A percentile compares a stretch with the other conserved stretches of the same genome.
Conservation (phyloP, 805 yeast genomes). For the Pichia exigua region DNA sequence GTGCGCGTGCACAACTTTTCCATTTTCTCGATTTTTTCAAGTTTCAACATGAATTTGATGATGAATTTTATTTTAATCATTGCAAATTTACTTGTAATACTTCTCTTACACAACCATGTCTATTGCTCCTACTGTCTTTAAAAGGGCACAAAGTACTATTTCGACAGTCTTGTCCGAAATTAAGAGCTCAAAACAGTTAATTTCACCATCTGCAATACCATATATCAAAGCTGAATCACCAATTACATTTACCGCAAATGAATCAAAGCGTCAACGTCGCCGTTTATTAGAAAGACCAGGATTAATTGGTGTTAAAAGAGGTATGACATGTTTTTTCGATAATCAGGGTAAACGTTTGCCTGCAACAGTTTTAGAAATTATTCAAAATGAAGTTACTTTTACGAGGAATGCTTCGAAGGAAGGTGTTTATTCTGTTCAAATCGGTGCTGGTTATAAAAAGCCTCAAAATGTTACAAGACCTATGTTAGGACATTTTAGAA, state of each 20-base stretch:
- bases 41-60: background rate
- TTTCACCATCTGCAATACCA: slow-evolving; percentile 47
- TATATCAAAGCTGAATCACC: slow-evolving; percentile 40
- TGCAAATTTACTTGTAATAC: background rate
- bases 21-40: background rate
- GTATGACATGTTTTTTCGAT: slow-evolving; percentile 83
- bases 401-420: slow-evolving; percentile 62
- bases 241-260: slow-evolving; percentile 57
- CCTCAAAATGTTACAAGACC: slow-evolving; percentile 56
- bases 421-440: slow-evolving; percentile 79
- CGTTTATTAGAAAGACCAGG: slow-evolving; percentile 77
- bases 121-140: background rate
- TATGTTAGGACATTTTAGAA: slow-evolving; percentile 67
- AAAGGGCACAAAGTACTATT: slow-evolving; percentile 7
- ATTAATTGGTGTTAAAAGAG: slow-evolving; percentile 71
- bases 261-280: slow-evolving; percentile 61
- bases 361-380: slow-evolving; percentile 82
- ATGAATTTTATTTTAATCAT: background rate
- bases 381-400: slow-evolving; percentile 77
- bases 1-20: background rate
- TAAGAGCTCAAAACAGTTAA: slow-evolving; percentile 16
- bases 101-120: background rate
- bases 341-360: slow-evolving; percentile 62
- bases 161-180: background rate
- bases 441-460: slow-evolving; percentile 69